These are phyloP conservation scores for Aureobasidium sp. DNA, from an alignment of 2,329 filamentous ascomycete genomes.

Conservation along the genomic window DNA sequence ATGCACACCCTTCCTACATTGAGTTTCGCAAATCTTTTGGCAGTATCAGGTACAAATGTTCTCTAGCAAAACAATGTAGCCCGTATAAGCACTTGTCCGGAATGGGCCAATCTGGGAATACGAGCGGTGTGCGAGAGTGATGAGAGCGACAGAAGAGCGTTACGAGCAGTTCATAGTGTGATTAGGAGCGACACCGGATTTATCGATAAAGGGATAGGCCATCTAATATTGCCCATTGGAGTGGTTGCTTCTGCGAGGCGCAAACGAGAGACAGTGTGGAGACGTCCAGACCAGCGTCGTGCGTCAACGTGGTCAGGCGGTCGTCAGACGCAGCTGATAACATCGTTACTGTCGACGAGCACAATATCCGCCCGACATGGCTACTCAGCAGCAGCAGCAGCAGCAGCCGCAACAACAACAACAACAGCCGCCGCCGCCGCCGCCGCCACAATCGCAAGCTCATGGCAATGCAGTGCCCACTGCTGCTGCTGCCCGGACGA, in stretches of 20 bases:
- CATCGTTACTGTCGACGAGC: conserved; percentile 2
- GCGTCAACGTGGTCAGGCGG: neutral
- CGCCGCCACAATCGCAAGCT: neutral
- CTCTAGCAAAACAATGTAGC: neutral
- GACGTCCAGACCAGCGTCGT: conserved; percentile 2
- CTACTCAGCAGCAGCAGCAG: conserved; percentile 2
- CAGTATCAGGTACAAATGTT: conserved; percentile 4
- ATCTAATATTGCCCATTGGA: neutral
- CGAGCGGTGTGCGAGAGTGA: neutral
- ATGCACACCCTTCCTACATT: neutral
- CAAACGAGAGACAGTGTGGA: neutral
- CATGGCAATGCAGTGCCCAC: neutral
- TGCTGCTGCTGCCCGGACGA: conserved; percentile 1
- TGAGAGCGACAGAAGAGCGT: neutral
- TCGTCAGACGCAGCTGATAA: conserved; percentile 12
- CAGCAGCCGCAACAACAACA: conserved; percentile 1
- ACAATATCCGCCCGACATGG: conserved; percentile 8
- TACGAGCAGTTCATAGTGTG: conserved; percentile 10
- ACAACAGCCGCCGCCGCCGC: neutral
- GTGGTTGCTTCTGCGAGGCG: neutral
- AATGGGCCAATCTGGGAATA: conserved; percentile 6
- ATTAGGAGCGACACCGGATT: conserved; percentile 12
- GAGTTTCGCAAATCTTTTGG: conserved; percentile 5
- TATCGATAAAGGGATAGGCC: conserved; percentile 7
- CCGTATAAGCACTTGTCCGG: neutral